These are phyloP conservation scores for Glutinoglossum americanum DNA, from an alignment of 495 filamentous ascomycete species.

Conservation along the genomic window DNA sequence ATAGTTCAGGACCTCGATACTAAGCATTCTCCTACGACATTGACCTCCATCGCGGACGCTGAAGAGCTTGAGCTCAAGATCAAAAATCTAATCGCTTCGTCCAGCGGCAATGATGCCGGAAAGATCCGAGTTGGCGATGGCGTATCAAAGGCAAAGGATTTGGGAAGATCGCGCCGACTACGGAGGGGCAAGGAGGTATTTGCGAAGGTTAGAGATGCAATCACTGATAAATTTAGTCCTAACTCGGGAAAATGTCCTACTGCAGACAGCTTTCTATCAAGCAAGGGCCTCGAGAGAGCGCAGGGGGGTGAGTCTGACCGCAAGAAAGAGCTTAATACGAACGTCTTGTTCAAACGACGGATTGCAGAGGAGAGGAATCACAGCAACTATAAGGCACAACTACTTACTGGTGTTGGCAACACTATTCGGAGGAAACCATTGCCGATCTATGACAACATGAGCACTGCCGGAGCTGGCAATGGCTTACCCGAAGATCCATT, in stretches of 20 bases:
- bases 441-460: slow-evolving; percentile 13
- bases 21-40: background rate
- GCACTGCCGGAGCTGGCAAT: slow-evolving; percentile 7
- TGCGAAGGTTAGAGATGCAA: background rate
- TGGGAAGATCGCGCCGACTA: background rate
- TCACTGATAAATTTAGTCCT: background rate
- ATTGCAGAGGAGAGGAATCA: slow-evolving; percentile 9
- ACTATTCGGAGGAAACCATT: slow-evolving; percentile 7
- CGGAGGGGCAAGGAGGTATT: background rate
- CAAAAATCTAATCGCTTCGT: background rate
- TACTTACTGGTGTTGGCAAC: slow-evolving; percentile 6
- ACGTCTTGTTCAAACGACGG: slow-evolving; percentile 4
- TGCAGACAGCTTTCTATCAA: background rate
- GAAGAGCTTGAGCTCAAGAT: background rate
- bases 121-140: background rate
- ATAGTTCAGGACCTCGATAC: background rate
- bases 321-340: background rate
- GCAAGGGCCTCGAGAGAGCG: background rate
- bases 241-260: background rate
- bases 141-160: background rate
- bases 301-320: background rate
- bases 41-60: background rate
- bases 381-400: slow-evolving; percentile 8
- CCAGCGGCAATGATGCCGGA: background rate
- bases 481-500: slow-evolving; percentile 15